A percentile compares a stretch with the other conserved stretches of the same genome.
These are phyloP conservation scores for Davidsoniella eucalypti DNA, from an alignment of 2,329 filamentous ascomycete genomes.

Conservation along the genomic window DNA sequence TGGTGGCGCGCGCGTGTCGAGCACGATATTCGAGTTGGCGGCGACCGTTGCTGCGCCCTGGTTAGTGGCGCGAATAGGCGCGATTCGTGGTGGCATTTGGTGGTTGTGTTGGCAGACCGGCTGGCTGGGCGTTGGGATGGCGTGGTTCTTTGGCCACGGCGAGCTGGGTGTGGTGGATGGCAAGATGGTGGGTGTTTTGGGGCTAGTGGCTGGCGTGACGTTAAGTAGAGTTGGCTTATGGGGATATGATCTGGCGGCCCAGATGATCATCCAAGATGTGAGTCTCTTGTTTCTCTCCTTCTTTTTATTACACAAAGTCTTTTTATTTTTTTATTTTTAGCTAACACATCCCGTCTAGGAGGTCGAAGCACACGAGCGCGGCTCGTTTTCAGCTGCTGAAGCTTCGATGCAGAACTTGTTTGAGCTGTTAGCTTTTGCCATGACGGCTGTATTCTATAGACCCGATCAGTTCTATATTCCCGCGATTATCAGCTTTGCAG, in stretches of 20 bases:
- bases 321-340: no score
- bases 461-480: conserved; percentile 51
- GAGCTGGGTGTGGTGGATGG: conserved; percentile 11
- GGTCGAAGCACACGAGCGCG: conserved; percentile 39
- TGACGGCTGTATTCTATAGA: conserved; percentile 45
- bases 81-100: conserved; percentile 54
- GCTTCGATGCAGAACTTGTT: conserved; percentile 52
- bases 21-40: conserved; percentile 38
- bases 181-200: conserved; percentile 25
- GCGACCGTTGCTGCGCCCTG: conserved; percentile 44
- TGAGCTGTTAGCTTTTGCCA: conserved; percentile 48
- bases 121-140: conserved; percentile 30
- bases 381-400: conserved; percentile 52
- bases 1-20: conserved; percentile 34
- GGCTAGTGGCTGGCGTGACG: conserved; percentile 33
- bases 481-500: conserved; percentile 37
- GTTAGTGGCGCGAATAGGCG: conserved; percentile 37
- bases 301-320: no score
- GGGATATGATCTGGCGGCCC: conserved; percentile 44
- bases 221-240: conserved; percentile 44
- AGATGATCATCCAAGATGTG: conserved; percentile 45
- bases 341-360: conserved; percentile 23
- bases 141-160: conserved; percentile 24
- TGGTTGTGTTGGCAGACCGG: conserved; percentile 50
- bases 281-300: conserved; percentile 11